Percentiles rank a stretch among this genome's conserved stretches.
These are phyloP conservation scores for Thuja plicata DNA, from an alignment of 83 land plant genomes.

Conservation along the genomic window DNA sequence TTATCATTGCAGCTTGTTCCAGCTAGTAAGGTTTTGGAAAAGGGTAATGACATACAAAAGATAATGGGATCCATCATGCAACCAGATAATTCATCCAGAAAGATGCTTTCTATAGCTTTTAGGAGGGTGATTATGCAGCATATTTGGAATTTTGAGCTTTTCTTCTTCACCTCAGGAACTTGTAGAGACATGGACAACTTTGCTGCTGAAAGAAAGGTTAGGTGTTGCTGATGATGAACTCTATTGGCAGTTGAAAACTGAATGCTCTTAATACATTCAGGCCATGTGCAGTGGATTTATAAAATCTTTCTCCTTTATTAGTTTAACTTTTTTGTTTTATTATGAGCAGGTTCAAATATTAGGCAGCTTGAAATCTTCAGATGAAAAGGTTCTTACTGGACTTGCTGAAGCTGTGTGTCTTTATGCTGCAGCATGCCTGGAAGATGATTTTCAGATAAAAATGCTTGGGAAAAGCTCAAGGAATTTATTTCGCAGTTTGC, in stretches of 20 bases:
- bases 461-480: slow-evolving; percentile 17
- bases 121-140: slow-evolving; percentile 57
- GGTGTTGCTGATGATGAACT: not conserved
- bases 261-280: not conserved
- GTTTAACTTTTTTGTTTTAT: slow-evolving; percentile 16
- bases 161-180: slow-evolving; percentile 46
- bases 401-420: slow-evolving; percentile 64
- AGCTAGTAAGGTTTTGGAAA: slow-evolving; percentile 64
- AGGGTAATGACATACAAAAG: slow-evolving; percentile 41
- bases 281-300: not conserved
- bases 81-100: slow-evolving; percentile 22
- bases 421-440: slow-evolving; percentile 38
- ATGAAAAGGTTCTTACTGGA: slow-evolving; percentile 38
- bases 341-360: slow-evolving; percentile 35
- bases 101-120: slow-evolving; percentile 66
- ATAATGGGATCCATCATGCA: slow-evolving; percentile 32
- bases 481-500: slow-evolving; percentile 28
- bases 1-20: slow-evolving; percentile 56
- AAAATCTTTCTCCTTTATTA: slow-evolving; percentile 20
- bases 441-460: slow-evolving; percentile 20
- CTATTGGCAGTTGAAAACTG: not conserved
- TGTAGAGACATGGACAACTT: slow-evolving; percentile 62
- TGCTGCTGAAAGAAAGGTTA: slow-evolving; percentile 51
- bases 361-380: slow-evolving; percentile 48
- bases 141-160: slow-evolving; percentile 62